Evolutionary conservation across 83 land plant species (phyloP).

Genomic region (Picea abies): DNA sequence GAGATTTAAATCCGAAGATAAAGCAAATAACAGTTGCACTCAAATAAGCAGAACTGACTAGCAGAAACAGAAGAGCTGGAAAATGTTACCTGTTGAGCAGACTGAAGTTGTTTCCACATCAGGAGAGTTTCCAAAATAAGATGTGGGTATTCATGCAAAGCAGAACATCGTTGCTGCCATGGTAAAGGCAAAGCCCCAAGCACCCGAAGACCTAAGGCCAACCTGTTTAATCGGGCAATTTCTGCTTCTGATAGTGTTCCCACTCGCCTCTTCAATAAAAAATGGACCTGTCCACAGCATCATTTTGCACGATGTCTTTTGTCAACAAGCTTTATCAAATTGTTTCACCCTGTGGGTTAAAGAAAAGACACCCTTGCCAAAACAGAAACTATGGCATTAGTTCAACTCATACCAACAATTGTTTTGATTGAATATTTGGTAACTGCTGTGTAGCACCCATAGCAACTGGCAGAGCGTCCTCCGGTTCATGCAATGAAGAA

Average conservation of each 20-base stretch:
- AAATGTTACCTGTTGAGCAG: slow-evolving; percentile 79
- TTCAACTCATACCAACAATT: slow-evolving; percentile 72
- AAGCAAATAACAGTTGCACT: neutral
- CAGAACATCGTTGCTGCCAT: slow-evolving; percentile 97
- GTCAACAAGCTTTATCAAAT: neutral
- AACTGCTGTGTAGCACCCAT: slow-evolving; percentile 98
- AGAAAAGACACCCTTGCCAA: neutral
- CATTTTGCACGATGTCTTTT: neutral
- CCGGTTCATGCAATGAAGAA: slow-evolving; percentile 78
- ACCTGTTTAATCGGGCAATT: slow-evolving; percentile 70
- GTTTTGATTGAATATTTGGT: slow-evolving; percentile 91
- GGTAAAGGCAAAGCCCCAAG: slow-evolving; percentile 91
- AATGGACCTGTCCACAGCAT: slow-evolving; percentile 75
- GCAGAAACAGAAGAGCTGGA: neutral
- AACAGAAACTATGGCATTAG: slow-evolving; percentile 7
- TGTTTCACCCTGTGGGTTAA: neutral
- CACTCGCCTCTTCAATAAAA: slow-evolving; percentile 83
- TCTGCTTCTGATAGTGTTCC: slow-evolving; percentile 84
- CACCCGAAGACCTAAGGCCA: slow-evolving; percentile 95
- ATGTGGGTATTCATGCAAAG: slow-evolving; percentile 94
- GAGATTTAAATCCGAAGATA: neutral
- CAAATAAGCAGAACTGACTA: neutral
- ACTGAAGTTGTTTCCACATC: slow-evolving; percentile 97
- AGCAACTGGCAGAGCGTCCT: slow-evolving; percentile 97
- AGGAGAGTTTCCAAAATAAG: slow-evolving; percentile 92